Evolutionary conservation across 306 rosid genomes (phyloP), one percentile per base, ranked within the genome.

Genomic region (Delonix regia): DNA sequence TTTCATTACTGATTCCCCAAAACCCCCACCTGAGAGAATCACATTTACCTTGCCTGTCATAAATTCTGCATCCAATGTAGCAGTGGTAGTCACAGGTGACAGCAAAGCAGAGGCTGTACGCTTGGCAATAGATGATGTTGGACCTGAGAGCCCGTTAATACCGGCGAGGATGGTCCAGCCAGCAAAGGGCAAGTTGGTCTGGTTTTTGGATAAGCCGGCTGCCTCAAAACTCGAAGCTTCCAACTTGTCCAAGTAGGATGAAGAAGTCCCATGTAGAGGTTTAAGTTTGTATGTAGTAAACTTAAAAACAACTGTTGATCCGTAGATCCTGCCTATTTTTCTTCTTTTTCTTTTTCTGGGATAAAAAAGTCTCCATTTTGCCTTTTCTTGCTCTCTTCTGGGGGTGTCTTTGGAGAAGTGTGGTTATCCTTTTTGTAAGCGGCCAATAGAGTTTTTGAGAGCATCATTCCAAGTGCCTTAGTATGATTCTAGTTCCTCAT

Each of bases 1-100:
- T 68, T 96, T 93, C 85, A 84, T 91, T 12, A 93, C 98, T 0
- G 94, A 96, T 77, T 93, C 99, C 76, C 98, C 99, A 15, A 84
- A 90, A 77, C 94, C 98, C 30, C 99, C 99, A 45, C 99, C 99
- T 0, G 99, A 96, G 89, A 87, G 99, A 69, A 93, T 96, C 86
- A 93, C 99, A 48, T 91, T 96, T 87, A 96, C 97, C 66, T 71
- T 96, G 86, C 98, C 98, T 0, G 99, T 96, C 75, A 91, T 96
- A 89, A 96, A 96, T 88, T 96, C 96, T 5, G 96, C 99, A 0
- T 88, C 99, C 82, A 91, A 91, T 28, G 97, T 96, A 18, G 97
- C 90, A 0, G 59, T 93, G 74, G 93, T 93, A 0, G 96, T 79
- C 68, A 83, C 92, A 0, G 90, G 94, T 7, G 96, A 91, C 44